phyloP scores from a whole-genome alignment of 148 eudicot genomes.

The Tetragonia tetragonoides region DNA sequence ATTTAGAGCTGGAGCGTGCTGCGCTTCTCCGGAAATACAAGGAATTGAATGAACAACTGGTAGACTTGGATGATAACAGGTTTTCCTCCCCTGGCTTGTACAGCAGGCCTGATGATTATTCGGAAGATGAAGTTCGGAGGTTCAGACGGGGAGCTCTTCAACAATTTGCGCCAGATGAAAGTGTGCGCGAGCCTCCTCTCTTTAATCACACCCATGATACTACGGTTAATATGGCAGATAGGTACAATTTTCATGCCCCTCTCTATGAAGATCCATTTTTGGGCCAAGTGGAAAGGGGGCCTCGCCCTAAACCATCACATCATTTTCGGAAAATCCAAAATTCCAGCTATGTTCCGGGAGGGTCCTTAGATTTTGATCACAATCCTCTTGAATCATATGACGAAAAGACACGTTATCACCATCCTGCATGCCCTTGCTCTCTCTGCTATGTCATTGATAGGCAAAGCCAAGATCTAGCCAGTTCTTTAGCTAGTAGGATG shows the following conservation, averaged over 20 bases:
- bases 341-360: conserved; percentile 37
- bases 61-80: conserved; percentile 35
- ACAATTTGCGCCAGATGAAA: conserved; percentile 29
- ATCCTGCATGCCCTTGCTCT: conserved; percentile 50
- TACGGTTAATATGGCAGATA: conserved; percentile 16
- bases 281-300: conserved; percentile 29
- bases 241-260: conserved; percentile 25
- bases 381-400: conserved; percentile 24
- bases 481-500: conserved; percentile 22
- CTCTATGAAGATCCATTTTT: conserved; percentile 35
- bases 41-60: conserved; percentile 58
- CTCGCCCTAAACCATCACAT: conserved; percentile 29
- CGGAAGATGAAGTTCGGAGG: conserved; percentile 35
- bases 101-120: conserved; percentile 31
- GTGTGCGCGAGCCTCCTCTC: conserved; percentile 25
- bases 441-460: conserved; percentile 40
- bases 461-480: conserved; percentile 33
- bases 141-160: conserved; percentile 29
- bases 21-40: conserved; percentile 59
- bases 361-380: conserved; percentile 34
- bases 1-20: conserved; percentile 49
- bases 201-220: conserved; percentile 23
- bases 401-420: conserved; percentile 37
- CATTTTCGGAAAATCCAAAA: conserved; percentile 24
- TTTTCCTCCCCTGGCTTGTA: conserved; percentile 31